A percentile compares a stretch with the other conserved stretches of the same genome.
Conservation (phyloP, 306 rosid genomes). For the Chamaecrista fasciculata region DNA sequence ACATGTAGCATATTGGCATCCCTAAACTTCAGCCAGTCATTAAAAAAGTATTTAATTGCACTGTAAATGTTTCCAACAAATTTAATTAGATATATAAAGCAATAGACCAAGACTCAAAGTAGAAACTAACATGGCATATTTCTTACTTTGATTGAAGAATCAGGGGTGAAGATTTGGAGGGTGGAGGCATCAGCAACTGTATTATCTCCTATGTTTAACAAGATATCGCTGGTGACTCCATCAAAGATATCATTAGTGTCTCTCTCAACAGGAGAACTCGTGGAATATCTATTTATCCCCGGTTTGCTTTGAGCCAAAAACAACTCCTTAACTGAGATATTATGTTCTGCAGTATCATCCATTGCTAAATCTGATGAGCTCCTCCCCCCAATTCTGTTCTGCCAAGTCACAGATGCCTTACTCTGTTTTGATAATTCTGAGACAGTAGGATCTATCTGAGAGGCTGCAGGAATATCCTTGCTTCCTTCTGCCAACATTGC, state of each 20-base stretch:
- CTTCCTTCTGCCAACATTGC: slow-evolving; percentile 63
- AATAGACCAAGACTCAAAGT: neutral
- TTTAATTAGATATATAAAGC: neutral
- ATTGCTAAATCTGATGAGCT: slow-evolving; percentile 21
- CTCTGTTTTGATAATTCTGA: slow-evolving; percentile 12
- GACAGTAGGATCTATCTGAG: slow-evolving; percentile 18
- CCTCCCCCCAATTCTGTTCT: slow-evolving; percentile 10
- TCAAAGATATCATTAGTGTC: slow-evolving; percentile 4
- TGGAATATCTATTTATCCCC: slow-evolving; percentile 17
- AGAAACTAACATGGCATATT: neutral
- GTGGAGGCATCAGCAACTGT: slow-evolving; percentile 26
- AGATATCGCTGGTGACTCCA: slow-evolving; percentile 7
- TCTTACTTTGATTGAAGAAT: slow-evolving; percentile 41
- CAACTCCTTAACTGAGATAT: slow-evolving; percentile 19
- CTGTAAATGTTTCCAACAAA: neutral
- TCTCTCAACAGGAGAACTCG: slow-evolving; percentile 6
- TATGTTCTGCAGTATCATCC: slow-evolving; percentile 19
- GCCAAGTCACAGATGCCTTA: slow-evolving; percentile 18
- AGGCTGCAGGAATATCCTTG: slow-evolving; percentile 40
- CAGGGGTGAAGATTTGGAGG: slow-evolving; percentile 27
- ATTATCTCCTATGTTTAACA: slow-evolving; percentile 14
- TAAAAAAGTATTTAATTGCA: neutral
- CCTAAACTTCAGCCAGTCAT: slow-evolving; percentile 2
- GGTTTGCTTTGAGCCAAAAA: slow-evolving; percentile 11
- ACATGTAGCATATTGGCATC: neutral